Conservation (phyloP, 176 grass and related monocot genomes). For the Aechmea fasciata region DNA sequence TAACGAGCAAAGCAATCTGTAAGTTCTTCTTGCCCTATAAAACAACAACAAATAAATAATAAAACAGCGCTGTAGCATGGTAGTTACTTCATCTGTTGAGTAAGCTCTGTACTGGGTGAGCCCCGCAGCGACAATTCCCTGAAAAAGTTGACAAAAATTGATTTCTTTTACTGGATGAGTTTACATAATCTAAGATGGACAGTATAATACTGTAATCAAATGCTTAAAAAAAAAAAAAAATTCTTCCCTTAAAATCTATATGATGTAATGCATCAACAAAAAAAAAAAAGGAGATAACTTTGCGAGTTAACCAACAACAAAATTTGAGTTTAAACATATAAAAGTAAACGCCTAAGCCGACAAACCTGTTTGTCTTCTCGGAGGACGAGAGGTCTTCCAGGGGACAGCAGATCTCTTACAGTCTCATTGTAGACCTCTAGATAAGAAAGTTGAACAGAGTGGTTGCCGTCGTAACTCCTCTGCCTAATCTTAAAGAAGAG, state of each 20-base stretch:
- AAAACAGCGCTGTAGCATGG: slow-evolving; percentile 18
- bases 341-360: background rate
- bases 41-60: background rate
- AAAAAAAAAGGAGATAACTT: too few species aligned
- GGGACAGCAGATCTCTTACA: slow-evolving; percentile 83
- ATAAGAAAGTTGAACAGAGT: slow-evolving; percentile 78
- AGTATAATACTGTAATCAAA: background rate
- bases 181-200: background rate
- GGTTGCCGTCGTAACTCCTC: slow-evolving; percentile 48
- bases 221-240: background rate
- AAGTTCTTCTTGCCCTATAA: background rate
- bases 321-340: too few species aligned
- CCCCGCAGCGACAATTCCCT: slow-evolving; percentile 86
- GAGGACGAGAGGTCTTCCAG: slow-evolving; percentile 68
- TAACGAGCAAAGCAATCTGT: background rate
- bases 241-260: too few species aligned
- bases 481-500: slow-evolving; percentile 84
- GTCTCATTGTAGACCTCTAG: slow-evolving; percentile 98
- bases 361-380: slow-evolving; percentile 90
- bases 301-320: too few species aligned
- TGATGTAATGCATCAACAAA: too few species aligned
- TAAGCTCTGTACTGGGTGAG: slow-evolving; percentile 90
- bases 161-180: slow-evolving; percentile 16
- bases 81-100: slow-evolving; percentile 80
- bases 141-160: slow-evolving; percentile 22